A percentile compares a stretch with the other conserved stretches of the same genome.
Evolutionary conservation across 2,329 filamentous ascomycete species (phyloP).

Genomic region (Botrytis fabae): DNA sequence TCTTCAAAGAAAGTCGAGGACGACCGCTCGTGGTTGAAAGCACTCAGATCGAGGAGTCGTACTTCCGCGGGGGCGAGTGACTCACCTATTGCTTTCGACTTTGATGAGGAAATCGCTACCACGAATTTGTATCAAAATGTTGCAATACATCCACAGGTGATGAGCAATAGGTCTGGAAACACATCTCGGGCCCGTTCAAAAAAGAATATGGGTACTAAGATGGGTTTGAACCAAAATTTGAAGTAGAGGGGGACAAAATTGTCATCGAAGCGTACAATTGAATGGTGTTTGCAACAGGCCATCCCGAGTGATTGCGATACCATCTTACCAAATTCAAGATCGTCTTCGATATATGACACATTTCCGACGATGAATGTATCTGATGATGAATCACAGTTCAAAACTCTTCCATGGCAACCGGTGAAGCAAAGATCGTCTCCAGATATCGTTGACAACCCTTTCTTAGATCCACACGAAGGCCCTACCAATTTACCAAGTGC

Average conservation of each 20-base stretch:
- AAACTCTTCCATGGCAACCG: rapidly evolving
- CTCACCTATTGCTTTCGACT: conserved; percentile 1
- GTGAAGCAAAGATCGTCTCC: not conserved
- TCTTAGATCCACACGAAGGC: not conserved
- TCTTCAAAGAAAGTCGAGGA: not conserved
- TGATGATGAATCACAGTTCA: not conserved
- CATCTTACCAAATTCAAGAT: not conserved
- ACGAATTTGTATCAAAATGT: not conserved
- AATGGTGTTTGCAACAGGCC: not conserved
- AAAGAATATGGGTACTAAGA: not conserved
- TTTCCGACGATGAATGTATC: not conserved
- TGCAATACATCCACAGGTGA: not conserved
- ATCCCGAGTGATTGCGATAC: not conserved
- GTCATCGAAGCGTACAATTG: not conserved
- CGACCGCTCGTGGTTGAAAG: not conserved
- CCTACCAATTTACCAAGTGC: too few species aligned
- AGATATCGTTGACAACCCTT: not conserved
- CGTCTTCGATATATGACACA: not conserved
- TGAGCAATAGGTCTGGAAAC: too few species aligned
- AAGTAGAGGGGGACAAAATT: not conserved
- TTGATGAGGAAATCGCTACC: conserved; percentile 2
- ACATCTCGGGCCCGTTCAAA: not conserved
- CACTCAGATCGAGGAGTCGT: not conserved
- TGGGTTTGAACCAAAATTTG: not conserved
- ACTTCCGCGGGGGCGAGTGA: not conserved